These are phyloP conservation scores for Boechera divaricarpa DNA, from an alignment of 345 rosid genomes.

Conservation along the genomic window DNA sequence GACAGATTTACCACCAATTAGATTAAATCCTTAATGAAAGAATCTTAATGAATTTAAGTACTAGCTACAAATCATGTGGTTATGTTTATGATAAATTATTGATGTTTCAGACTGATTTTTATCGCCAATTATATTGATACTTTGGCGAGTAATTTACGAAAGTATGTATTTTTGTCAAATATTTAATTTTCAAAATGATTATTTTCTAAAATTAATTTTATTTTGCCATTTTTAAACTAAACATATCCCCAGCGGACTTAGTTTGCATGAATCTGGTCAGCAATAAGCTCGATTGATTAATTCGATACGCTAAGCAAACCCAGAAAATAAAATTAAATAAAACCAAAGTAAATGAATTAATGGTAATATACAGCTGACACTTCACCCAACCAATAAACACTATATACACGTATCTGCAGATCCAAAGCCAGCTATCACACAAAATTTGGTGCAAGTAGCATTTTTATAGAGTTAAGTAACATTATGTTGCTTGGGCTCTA, in stretches of 20 bases:
- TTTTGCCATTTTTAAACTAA: not conserved
- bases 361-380: constrained; percentile 48
- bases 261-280: constrained; percentile 31
- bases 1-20: no score
- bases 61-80: no score
- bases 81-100: no score
- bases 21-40: no score
- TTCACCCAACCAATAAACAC: constrained; percentile 47
- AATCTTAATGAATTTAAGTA: no score
- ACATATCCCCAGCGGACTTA: not conserved
- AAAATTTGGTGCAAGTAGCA: constrained; percentile 31
- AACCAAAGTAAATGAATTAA: constrained; percentile 22
- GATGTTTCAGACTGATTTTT: no score
- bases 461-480: constrained; percentile 23
- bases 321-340: not conserved
- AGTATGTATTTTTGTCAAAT: not conserved
- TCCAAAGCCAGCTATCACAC: constrained; percentile 25
- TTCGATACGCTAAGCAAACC: constrained; percentile 77
- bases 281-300: constrained; percentile 41
- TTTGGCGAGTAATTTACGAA: not conserved
- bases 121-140: not conserved
- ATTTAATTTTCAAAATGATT: not conserved
- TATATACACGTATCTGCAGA: constrained; percentile 26
- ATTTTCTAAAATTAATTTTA: not conserved
- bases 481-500: constrained; percentile 30